Evolutionary conservation across 2,329 filamentous ascomycete genomes (phyloP).

Genomic region (Phialophora chinensis): DNA sequence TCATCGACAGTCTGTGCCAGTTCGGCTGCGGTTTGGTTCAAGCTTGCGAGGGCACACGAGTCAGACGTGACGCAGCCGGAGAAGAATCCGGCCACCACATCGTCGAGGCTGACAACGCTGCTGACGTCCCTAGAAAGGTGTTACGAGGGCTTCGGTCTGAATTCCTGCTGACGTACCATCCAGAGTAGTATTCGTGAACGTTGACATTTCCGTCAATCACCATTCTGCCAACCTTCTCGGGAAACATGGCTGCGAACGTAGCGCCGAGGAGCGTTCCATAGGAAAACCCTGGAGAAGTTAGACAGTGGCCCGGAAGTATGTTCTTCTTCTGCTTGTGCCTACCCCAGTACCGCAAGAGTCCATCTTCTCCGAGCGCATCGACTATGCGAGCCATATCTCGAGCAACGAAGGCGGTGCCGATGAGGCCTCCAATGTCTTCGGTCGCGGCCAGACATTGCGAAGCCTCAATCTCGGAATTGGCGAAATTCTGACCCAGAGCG

Average conservation of each 20-base stretch:
- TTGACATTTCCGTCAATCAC: constrained; percentile 23
- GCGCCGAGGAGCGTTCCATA: constrained; percentile 41
- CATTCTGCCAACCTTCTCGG: constrained; percentile 27
- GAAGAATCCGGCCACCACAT: constrained; percentile 18
- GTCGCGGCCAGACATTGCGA: background rate
- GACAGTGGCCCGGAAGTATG: background rate
- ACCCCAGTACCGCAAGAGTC: constrained; percentile 46
- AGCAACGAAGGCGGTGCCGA: constrained; percentile 53
- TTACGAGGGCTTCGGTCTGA: background rate
- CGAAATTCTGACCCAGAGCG: background rate
- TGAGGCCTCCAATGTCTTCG: constrained; percentile 15
- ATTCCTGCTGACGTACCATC: background rate
- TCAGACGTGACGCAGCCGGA: constrained; percentile 12
- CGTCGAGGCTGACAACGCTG: background rate
- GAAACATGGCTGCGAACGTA: constrained; percentile 39
- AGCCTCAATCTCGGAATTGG: background rate
- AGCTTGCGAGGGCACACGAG: constrained; percentile 11
- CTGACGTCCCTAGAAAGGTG: background rate
- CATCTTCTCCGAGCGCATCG: constrained; percentile 23
- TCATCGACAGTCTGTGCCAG: constrained; percentile 13
- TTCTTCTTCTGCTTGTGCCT: background rate
- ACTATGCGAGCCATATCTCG: constrained; percentile 47
- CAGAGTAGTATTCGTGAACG: constrained; percentile 8
- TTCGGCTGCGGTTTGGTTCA: background rate
- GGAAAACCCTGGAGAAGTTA: constrained; percentile 35